Conservation (phyloP, 108 stramenopile genomes). For the Cyclotella kingstonii region DNA sequence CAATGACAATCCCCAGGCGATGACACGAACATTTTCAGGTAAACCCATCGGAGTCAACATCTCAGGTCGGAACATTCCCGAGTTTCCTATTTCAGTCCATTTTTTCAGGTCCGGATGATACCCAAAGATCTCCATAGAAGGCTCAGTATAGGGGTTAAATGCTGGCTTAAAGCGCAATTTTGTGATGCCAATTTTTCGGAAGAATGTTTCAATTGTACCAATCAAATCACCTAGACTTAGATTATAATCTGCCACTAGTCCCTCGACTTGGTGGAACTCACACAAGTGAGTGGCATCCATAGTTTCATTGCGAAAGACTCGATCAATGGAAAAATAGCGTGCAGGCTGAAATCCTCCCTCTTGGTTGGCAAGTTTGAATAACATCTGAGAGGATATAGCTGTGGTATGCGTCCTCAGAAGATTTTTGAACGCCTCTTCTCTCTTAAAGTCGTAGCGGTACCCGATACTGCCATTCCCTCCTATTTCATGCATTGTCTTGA, state of each 20-base stretch:
- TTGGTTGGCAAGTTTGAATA: conserved; percentile 95
- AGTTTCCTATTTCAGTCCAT: conserved; percentile 99
- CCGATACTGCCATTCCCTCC: conserved; percentile 96
- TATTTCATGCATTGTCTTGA: conserved; percentile 95
- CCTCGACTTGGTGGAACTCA: conserved; percentile 99
- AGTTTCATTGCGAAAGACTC: conserved; percentile 99
- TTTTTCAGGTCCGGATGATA: conserved; percentile 99
- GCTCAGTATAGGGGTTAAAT: conserved; percentile 99
- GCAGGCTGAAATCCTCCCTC: conserved; percentile 95
- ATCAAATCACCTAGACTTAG: conserved; percentile 96
- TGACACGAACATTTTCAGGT: conserved; percentile 99
- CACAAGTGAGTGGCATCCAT: conserved; percentile 99
- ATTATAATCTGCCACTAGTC: conserved; percentile 98
- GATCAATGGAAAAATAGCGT: conserved; percentile 97
- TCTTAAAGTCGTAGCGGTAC: conserved; percentile 93
- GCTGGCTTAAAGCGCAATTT: conserved; percentile 99
- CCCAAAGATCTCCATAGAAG: conserved; percentile 99
- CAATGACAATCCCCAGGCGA: conserved; percentile 98
- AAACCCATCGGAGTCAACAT: conserved; percentile 99
- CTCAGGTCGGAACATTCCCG: conserved; percentile 99
- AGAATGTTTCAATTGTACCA: conserved; percentile 98
- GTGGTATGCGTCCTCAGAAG: conserved; percentile 98
- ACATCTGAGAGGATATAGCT: conserved; percentile 95
- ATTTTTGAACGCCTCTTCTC: conserved; percentile 97
- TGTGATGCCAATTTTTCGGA: conserved; percentile 97